Conservation (phyloP, 495 filamentous ascomycete genomes). For the Choiromyces venosus region DNA sequence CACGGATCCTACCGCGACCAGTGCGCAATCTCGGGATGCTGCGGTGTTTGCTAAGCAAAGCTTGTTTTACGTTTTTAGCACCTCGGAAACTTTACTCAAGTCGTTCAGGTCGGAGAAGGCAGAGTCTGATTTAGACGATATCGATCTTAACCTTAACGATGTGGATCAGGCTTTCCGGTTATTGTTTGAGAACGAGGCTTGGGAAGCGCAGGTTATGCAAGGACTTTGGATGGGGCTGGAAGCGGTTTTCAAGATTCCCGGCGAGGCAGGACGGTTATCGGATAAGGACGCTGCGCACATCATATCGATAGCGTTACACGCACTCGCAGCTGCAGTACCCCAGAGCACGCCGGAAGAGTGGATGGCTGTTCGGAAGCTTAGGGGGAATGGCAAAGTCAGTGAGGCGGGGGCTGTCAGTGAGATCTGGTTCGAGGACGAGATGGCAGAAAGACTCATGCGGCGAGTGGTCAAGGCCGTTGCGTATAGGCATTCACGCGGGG, state of each 20-base stretch:
- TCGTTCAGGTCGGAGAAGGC: conserved; percentile 57
- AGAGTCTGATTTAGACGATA: conserved; percentile 52
- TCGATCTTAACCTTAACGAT: conserved; percentile 46
- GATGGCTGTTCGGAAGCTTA: conserved; percentile 50
- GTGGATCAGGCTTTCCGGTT: conserved; percentile 43
- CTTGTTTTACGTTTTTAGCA: conserved; percentile 66
- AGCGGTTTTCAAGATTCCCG: conserved; percentile 52
- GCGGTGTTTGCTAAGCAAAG: conserved; percentile 63
- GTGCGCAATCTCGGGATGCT: conserved; percentile 47
- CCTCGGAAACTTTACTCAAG: conserved; percentile 55
- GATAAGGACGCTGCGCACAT: conserved; percentile 56
- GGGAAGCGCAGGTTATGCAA: conserved; percentile 57
- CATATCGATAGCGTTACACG: conserved; percentile 54
- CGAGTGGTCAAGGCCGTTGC: conserved; percentile 54
- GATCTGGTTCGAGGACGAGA: conserved; percentile 58
- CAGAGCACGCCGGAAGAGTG: conserved; percentile 48
- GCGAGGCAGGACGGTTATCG: conserved; percentile 45
- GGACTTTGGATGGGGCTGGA: conserved; percentile 72
- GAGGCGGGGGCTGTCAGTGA: conserved; percentile 38
- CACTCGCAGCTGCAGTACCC: conserved; percentile 53
- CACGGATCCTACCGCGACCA: not conserved
- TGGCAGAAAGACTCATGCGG: conserved; percentile 53
- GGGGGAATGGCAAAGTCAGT: conserved; percentile 52
- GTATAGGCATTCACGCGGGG: conserved; percentile 17
- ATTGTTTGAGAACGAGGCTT: conserved; percentile 29